Percentiles rank a stretch among this genome's conserved stretches.
Conservation (phyloP, 2,329 filamentous ascomycete species). For the Sordariomycetes sp. region DNA sequence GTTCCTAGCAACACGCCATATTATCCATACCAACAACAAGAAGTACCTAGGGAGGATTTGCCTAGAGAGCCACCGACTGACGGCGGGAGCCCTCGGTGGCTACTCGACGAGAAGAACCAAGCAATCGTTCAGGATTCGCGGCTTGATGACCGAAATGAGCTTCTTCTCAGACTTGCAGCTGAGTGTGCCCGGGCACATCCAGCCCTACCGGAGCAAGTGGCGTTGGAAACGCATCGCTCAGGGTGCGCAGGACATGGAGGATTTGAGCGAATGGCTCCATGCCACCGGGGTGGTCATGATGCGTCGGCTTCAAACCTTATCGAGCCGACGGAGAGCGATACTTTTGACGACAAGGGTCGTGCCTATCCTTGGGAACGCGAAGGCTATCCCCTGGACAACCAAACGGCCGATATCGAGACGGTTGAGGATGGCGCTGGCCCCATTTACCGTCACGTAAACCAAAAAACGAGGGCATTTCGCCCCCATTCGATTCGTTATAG, state of each 20-base stretch:
- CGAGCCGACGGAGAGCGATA: not conserved
- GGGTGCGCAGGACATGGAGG: not conserved
- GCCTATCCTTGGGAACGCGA: not conserved
- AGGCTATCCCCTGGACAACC: not conserved
- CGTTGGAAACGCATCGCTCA: not conserved
- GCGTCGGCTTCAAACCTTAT: not conserved
- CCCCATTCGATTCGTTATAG: not conserved
- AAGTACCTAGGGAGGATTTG: not conserved
- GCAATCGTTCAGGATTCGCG: not conserved
- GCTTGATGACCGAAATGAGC: not conserved
- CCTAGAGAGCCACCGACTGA: not conserved
- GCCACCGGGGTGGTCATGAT: not conserved
- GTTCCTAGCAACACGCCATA: not conserved
- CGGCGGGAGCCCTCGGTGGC: not conserved
- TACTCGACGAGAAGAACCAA: not conserved
- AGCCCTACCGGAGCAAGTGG: not conserved
- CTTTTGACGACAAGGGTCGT: not conserved
- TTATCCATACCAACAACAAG: not conserved
- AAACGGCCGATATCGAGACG: not conserved
- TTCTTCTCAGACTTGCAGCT: not conserved
- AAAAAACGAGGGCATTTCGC: not conserved
- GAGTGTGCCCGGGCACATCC: not conserved
- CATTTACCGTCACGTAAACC: not conserved
- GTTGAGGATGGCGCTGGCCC: not conserved
- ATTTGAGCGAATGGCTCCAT: not conserved